Conservation (phyloP, 176 grass and related monocot species). For the Cenchrus americanus region DNA sequence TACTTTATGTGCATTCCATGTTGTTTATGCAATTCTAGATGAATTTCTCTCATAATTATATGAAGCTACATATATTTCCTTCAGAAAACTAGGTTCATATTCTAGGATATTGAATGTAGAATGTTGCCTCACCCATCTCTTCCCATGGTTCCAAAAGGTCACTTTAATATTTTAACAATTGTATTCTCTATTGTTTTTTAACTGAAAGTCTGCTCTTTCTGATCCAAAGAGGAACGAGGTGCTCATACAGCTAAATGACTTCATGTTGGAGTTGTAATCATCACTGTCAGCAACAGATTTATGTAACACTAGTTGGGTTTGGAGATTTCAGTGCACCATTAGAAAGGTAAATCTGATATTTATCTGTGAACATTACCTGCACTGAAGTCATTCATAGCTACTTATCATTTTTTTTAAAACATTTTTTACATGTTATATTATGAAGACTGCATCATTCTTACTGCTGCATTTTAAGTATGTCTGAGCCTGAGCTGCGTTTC, state of each 20-base stretch:
- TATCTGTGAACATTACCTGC: slow-evolving; percentile 22
- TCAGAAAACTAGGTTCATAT: not conserved
- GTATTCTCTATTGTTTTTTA: slow-evolving; percentile 8
- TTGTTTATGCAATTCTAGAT: slow-evolving; percentile 23
- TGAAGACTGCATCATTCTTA: not conserved
- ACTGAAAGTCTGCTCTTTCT: slow-evolving; percentile 32
- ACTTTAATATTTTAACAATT: not conserved
- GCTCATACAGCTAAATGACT: slow-evolving; percentile 67
- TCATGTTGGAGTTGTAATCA: slow-evolving; percentile 54
- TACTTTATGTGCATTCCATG: not conserved
- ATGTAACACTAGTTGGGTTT: slow-evolving; percentile 24
- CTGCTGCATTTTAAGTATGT: slow-evolving; percentile 1
- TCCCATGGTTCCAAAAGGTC: not conserved
- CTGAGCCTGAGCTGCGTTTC: slow-evolving; percentile 6
- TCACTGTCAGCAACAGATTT: slow-evolving; percentile 16
- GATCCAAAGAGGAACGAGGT: slow-evolving; percentile 77
- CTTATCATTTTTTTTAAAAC: slow-evolving; percentile 16
- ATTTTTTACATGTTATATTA: slow-evolving; percentile 11
- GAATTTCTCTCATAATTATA: not conserved
- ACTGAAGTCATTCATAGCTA: slow-evolving; percentile 36
- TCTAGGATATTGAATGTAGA: slow-evolving; percentile 17
- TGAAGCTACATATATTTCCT: not conserved
- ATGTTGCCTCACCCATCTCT: slow-evolving; percentile 14
- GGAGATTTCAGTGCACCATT: slow-evolving; percentile 26
- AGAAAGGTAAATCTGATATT: slow-evolving; percentile 33